Percentiles rank a stretch among this genome's conserved stretches.
phyloP scores from a whole-genome alignment of 2,329 filamentous ascomycete species.

The Cytospora schulzeri region DNA sequence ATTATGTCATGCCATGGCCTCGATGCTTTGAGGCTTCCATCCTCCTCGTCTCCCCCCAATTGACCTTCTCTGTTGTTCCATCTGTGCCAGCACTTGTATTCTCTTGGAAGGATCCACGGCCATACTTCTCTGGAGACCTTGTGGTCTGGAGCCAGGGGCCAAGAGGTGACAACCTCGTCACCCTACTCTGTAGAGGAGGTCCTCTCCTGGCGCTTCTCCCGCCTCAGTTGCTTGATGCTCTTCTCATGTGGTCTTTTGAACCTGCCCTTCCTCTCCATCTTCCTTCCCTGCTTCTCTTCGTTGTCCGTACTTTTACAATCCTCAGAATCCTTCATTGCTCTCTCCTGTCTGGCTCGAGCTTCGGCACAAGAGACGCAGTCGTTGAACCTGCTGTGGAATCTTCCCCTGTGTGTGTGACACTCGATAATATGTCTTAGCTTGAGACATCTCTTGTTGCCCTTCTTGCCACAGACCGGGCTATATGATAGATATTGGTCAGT shows the following conservation, averaged over 20 bases:
- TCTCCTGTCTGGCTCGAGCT: slow-evolving; percentile 12
- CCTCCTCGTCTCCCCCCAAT: too few relatives aligned
- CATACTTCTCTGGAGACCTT: background rate
- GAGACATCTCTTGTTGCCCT: slow-evolving; percentile 22
- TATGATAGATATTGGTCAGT: background rate
- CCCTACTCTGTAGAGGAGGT: background rate
- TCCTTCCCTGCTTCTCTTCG: background rate
- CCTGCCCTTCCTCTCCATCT: slow-evolving; percentile 2
- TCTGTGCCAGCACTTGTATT: too few relatives aligned
- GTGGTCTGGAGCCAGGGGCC: background rate
- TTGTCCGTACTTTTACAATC: background rate
- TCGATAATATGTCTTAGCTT: slow-evolving; percentile 22
- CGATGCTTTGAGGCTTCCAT: too few relatives aligned
- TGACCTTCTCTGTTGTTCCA: too few relatives aligned
- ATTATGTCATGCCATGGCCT: too few relatives aligned
- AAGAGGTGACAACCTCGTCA: background rate
- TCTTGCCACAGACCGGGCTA: slow-evolving; percentile 23
- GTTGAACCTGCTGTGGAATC: slow-evolving; percentile 1
- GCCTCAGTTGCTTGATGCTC: slow-evolving; percentile 14
- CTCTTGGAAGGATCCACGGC: too few relatives aligned
- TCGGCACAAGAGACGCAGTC: slow-evolving; percentile 15
- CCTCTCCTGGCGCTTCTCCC: background rate
- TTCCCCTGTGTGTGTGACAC: slow-evolving; percentile 17
- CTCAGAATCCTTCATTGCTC: background rate
- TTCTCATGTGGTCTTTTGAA: slow-evolving; percentile 3